Evolutionary conservation across 192 early-diverging fungal species (phyloP), one percentile per base, ranked within the genome.

Genomic region (Chytriomyces sp.): DNA sequence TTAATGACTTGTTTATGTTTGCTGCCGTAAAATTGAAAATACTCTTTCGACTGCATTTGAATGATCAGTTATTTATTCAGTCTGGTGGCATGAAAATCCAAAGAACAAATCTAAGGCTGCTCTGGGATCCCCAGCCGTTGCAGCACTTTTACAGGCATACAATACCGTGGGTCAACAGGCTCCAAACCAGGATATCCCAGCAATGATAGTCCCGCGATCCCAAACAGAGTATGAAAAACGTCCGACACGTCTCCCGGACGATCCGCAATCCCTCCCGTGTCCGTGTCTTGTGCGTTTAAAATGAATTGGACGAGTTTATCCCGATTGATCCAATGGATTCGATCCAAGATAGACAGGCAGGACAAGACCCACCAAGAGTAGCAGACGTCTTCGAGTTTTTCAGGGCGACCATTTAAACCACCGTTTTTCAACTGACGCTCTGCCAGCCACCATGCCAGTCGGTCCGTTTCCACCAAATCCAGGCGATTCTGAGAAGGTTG

Each of bases 351-450:
- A 26, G 91, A 84, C 3, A 99, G 85, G 45, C 94, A 89, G 10
- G 95, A 96, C 50, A 97, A 78, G 0, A 97, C 96, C 97, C 97
- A 99, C 97, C 97, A 99, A 45, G 97, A 97, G 79, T 99, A 99
- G 78, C 97, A 99, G 4, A 93, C 89, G 80, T 99, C 96, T 66
- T 93, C 94, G 20, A 97, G 83, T 82, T 99, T 99, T 82, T 99
- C 93, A 2, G 97, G 96, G 28, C 97, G 88, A 0, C 96, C 97
- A 79, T 98, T 99, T 61, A 99, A 82, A 11, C 97, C 97, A 35
- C 97, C 97, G 35, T 89, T 92, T 72, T 85, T 87, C 20, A 99
- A 83, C 83, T 99, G 97, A 61, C 97, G 88, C 75, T 97, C 96
- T 49, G 93, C 91, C 45, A 99, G 84, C 97, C 97, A 99, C 89